Conservation (phyloP, 176 grass and related monocot species). For the Aegilops sharonensis region DNA sequence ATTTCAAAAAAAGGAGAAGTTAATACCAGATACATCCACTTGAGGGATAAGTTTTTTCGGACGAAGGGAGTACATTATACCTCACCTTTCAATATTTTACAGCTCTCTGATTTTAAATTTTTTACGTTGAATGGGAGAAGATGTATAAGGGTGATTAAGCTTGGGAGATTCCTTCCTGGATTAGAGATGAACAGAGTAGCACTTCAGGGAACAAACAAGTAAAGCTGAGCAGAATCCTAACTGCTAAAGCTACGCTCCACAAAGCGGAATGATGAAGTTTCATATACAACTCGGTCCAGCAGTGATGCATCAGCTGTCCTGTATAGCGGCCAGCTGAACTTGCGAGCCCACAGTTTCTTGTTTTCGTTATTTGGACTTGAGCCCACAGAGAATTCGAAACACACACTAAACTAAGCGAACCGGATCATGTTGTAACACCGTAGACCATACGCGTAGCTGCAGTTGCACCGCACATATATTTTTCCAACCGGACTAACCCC, state of each 20-base stretch:
- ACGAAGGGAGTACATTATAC: neutral
- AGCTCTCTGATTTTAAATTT: neutral
- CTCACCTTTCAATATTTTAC: neutral
- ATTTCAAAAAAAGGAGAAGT: too few species aligned
- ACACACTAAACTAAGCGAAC: neutral
- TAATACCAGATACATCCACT: too few species aligned
- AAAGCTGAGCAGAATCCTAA: slow-evolving; percentile 19
- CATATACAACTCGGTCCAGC: neutral
- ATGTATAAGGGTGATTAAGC: neutral
- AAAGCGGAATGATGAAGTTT: slow-evolving; percentile 36
- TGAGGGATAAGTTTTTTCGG: too few species aligned
- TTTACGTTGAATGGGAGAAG: neutral
- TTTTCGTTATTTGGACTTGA: too few species aligned
- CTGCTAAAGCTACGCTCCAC: slow-evolving; percentile 27
- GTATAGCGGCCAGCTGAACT: neutral
- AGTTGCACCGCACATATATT: too few species aligned
- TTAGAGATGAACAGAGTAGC: neutral
- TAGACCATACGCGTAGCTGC: too few species aligned
- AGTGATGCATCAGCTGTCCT: neutral
- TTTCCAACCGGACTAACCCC: too few species aligned
- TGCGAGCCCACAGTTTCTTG: neutral
- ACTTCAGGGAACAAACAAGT: neutral
- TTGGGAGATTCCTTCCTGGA: neutral
- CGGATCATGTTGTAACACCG: neutral
- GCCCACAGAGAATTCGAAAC: neutral